phyloP scores from a whole-genome alignment of 805 yeast genomes.

The Zygotorulaspora chibaensis region DNA sequence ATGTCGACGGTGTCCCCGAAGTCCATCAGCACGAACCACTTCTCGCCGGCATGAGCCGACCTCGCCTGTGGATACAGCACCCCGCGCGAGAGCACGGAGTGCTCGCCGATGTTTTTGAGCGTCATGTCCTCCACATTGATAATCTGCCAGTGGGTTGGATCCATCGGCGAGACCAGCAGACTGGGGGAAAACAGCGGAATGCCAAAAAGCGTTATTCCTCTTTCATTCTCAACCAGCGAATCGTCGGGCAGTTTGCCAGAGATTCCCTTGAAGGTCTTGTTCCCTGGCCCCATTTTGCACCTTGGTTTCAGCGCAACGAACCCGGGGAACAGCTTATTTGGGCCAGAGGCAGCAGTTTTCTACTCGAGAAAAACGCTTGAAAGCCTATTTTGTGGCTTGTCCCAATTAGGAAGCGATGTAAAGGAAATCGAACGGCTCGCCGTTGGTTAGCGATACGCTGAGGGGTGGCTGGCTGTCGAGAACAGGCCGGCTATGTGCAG shows the following conservation, averaged over 20 bases:
- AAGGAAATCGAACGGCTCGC: too few relatives aligned
- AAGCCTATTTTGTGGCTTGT: background rate
- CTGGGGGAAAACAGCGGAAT: slow-evolving; percentile 46
- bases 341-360: too few relatives aligned
- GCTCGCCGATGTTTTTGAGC: slow-evolving; percentile 14
- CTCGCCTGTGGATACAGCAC: slow-evolving; percentile 21
- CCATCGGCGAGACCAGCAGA: slow-evolving; percentile 44
- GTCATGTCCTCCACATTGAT: slow-evolving; percentile 5
- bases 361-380: too few relatives aligned
- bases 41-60: slow-evolving; percentile 10
- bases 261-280: background rate
- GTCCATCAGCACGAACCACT: slow-evolving; percentile 71
- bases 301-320: too few relatives aligned
- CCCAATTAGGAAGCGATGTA: background rate
- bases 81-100: slow-evolving; percentile 15
- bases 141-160: slow-evolving; percentile 41
- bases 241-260: slow-evolving; percentile 30
- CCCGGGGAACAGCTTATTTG: too few relatives aligned
- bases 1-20: slow-evolving; percentile 45
- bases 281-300: background rate
- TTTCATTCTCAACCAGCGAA: slow-evolving; percentile 48
- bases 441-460: too few relatives aligned
- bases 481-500: too few relatives aligned
- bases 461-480: background rate
- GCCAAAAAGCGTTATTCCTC: slow-evolving; percentile 52